Evolutionary conservation across 352 stramenopile genomes (phyloP).

Genomic region (Pythium rishiriense): DNA sequence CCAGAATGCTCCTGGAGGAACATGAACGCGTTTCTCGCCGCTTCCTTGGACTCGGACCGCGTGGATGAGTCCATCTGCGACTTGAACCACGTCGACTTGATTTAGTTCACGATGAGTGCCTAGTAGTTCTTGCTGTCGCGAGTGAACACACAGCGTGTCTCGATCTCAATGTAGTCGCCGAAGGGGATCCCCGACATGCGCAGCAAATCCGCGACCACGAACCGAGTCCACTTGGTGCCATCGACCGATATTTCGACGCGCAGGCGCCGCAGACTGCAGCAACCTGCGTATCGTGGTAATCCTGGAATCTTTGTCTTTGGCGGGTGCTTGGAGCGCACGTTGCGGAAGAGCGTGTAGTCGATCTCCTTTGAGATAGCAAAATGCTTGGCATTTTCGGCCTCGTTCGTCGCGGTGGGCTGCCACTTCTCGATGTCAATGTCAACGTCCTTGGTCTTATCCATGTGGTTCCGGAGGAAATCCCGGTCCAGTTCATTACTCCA

Average conservation of each 20-base stretch:
- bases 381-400: slow-evolving; percentile 11
- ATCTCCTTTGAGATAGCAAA: slow-evolving; percentile 36
- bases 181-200: slow-evolving; percentile 81
- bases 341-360: slow-evolving; percentile 34
- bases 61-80: slow-evolving; percentile 82
- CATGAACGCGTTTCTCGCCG: slow-evolving; percentile 50
- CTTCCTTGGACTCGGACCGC: slow-evolving; percentile 69
- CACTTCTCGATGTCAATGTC: slow-evolving; percentile 66
- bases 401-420: slow-evolving; percentile 39
- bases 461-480: slow-evolving; percentile 45
- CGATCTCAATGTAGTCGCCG: slow-evolving; percentile 83
- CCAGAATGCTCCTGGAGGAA: slow-evolving; percentile 35
- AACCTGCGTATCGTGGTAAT: slow-evolving; percentile 36
- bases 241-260: slow-evolving; percentile 24
- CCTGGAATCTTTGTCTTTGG: slow-evolving; percentile 43
- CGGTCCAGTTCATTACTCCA: slow-evolving; percentile 61
- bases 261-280: slow-evolving; percentile 30
- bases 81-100: slow-evolving; percentile 85
- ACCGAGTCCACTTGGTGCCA: slow-evolving; percentile 30
- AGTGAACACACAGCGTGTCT: slow-evolving; percentile 80
- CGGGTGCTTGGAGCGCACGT: slow-evolving; percentile 38
- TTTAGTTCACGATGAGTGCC: slow-evolving; percentile 70
- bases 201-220: slow-evolving; percentile 64
- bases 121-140: slow-evolving; percentile 77
- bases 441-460: slow-evolving; percentile 66